phyloP scores from a whole-genome alignment of 225 moss, liverwort and hornwort genomes.

The Pseudisothecium myosuroides region DNA sequence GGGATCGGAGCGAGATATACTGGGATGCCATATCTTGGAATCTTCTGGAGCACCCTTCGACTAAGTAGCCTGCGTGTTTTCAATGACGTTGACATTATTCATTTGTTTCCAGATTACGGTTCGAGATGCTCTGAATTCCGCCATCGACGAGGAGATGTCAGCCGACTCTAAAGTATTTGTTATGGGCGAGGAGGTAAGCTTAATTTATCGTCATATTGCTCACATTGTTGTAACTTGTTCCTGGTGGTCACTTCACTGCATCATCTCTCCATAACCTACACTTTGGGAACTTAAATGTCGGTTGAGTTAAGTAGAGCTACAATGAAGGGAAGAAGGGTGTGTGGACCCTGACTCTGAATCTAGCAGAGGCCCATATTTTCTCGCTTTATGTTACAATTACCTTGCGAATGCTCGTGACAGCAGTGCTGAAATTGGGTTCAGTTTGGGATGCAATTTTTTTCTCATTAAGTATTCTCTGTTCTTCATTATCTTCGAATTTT shows the following conservation, averaged over 20 bases:
- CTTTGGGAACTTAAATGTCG: neutral
- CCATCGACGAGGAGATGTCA: slow-evolving; percentile 54
- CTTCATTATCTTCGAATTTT: neutral
- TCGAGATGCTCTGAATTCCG: slow-evolving; percentile 43
- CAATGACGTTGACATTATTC: neutral
- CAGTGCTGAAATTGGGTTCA: neutral
- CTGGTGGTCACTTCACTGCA: neutral
- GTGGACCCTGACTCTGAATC: neutral
- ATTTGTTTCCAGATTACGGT: slow-evolving; percentile 31
- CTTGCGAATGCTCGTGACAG: neutral
- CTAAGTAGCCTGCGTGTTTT: neutral
- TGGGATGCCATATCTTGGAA: neutral
- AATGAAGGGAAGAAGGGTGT: neutral
- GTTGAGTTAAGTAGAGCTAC: neutral
- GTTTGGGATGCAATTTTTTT: neutral
- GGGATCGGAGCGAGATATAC: neutral
- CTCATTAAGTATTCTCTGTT: neutral
- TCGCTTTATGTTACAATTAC: neutral
- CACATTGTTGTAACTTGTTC: neutral
- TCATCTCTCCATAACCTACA: neutral
- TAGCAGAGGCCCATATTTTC: neutral
- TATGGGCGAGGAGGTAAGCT: slow-evolving; percentile 45
- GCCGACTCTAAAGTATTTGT: slow-evolving; percentile 49
- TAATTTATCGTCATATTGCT: neutral
- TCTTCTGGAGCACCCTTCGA: neutral